phyloP scores from a whole-genome alignment of 805 yeast species.

The Jamesozyma jinghongensis region DNA sequence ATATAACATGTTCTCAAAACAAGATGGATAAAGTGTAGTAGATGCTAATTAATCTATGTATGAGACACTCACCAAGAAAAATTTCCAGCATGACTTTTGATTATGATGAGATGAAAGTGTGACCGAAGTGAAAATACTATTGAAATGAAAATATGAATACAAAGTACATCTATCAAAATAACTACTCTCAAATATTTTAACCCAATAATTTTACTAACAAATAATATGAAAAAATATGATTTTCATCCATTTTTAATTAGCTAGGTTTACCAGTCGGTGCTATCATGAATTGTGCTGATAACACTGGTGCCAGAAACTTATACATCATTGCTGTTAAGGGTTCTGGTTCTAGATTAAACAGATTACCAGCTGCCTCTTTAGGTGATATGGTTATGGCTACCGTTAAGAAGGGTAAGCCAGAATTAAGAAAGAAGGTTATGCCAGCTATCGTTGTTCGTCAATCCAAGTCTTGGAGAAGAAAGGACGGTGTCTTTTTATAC shows the following conservation, averaged over 20 bases:
- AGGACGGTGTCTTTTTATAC: slow-evolving; percentile 98
- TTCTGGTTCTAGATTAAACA: slow-evolving; percentile 98
- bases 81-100: too few species aligned
- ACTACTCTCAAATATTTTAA: background rate
- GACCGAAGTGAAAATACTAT: too few species aligned
- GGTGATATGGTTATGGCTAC: slow-evolving; percentile 99
- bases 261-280: slow-evolving; percentile 99
- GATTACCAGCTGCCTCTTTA: slow-evolving; percentile 99
- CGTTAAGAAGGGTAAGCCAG: slow-evolving; percentile 99
- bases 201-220: slow-evolving; percentile 5
- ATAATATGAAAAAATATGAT: background rate
- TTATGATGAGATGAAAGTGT: too few species aligned
- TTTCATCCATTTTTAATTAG: slow-evolving; percentile 33
- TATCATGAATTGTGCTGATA: slow-evolving; percentile 99
- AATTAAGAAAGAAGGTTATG: slow-evolving; percentile 99
- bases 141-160: too few species aligned
- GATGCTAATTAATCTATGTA: too few species aligned
- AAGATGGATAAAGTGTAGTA: too few species aligned
- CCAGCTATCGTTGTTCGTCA: slow-evolving; percentile 99
- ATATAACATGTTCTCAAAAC: background rate
- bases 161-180: too few species aligned
- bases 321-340: slow-evolving; percentile 99
- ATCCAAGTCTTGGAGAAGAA: slow-evolving; percentile 99
- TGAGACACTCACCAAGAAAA: too few species aligned
- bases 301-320: slow-evolving; percentile 99